A percentile compares a stretch with the other conserved stretches of the same genome.
Evolutionary conservation across 257 asterid genomes (phyloP).

Genomic region (Lycium barbarum): DNA sequence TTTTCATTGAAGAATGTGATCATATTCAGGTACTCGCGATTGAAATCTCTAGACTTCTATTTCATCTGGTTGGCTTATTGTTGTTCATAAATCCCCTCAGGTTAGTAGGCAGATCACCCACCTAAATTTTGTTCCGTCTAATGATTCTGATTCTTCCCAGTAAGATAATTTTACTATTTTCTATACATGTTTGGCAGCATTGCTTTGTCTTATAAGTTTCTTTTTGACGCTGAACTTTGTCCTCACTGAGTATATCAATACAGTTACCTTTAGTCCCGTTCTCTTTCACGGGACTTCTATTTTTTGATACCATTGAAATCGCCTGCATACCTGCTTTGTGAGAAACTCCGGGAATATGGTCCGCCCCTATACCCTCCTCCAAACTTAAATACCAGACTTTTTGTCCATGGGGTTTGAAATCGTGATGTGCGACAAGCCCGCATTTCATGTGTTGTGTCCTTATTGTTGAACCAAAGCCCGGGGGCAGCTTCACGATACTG

Average conservation of each 20-base stretch:
- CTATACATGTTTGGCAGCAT: not conserved
- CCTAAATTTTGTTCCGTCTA: not conserved
- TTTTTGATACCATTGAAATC: not conserved
- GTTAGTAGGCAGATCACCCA: conserved; percentile 12
- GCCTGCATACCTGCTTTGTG: conserved; percentile 1
- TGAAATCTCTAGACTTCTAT: conserved; percentile 8
- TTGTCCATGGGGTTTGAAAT: not conserved
- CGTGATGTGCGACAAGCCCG: not conserved
- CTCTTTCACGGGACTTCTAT: not conserved
- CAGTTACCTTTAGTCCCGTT: not conserved
- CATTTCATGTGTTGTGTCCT: not conserved
- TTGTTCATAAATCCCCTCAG: not conserved
- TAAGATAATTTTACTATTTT: conserved; percentile 15
- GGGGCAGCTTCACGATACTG: not conserved
- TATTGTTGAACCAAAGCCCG: not conserved
- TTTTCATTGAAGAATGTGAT: conserved; percentile 95
- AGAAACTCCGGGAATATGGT: not conserved
- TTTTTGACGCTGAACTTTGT: conserved; percentile 7
- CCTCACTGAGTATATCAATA: not conserved
- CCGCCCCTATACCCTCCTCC: not conserved
- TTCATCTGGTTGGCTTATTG: conserved; percentile 19
- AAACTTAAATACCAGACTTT: not conserved
- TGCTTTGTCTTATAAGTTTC: conserved; percentile 4
- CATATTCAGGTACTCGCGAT: conserved; percentile 70
- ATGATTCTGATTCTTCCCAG: conserved; percentile 16